Evolutionary conservation across 257 asterid species (phyloP).

Genomic region (Solanum raphanifolium): DNA sequence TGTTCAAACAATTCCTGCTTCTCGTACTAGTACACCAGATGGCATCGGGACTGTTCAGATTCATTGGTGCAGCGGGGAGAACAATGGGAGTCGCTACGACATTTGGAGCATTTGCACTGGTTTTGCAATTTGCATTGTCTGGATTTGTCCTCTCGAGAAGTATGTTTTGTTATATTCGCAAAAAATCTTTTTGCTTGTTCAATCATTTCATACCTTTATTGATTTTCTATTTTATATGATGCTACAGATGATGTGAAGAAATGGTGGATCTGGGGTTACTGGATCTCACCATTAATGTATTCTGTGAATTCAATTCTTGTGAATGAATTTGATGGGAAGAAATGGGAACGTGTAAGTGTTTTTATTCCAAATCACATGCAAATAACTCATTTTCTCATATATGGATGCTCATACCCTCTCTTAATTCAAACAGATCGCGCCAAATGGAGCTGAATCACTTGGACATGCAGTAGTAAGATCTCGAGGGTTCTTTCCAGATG

Average conservation of each 20-base stretch:
- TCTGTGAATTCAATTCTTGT: conserved; percentile 46
- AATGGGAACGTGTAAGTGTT: conserved; percentile 44
- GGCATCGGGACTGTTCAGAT: conserved; percentile 46
- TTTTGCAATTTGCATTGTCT: conserved; percentile 42
- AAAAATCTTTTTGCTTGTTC: not conserved
- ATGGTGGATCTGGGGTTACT: conserved; percentile 85
- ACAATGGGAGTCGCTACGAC: conserved; percentile 56
- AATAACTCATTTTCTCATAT: not conserved
- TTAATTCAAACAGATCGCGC: not conserved
- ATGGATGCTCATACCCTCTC: not conserved
- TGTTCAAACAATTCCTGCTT: conserved; percentile 43
- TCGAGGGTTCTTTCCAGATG: conserved; percentile 24
- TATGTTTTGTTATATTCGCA: not conserved
- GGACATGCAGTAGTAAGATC: conserved; percentile 14
- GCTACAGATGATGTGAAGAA: conserved; percentile 39
- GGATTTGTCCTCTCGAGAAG: conserved; percentile 64
- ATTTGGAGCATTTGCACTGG: conserved; percentile 41
- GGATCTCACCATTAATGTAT: conserved; percentile 64
- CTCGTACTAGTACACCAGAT: conserved; percentile 33
- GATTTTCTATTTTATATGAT: not conserved
- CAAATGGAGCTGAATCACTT: conserved; percentile 7
- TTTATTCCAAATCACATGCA: not conserved
- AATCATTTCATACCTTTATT: not conserved
- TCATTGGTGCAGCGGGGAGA: conserved; percentile 45
- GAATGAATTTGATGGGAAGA: conserved; percentile 54